Conservation (phyloP, 768 basidiomycete genomes). For the Tylopilus cervinicoccineus region DNA sequence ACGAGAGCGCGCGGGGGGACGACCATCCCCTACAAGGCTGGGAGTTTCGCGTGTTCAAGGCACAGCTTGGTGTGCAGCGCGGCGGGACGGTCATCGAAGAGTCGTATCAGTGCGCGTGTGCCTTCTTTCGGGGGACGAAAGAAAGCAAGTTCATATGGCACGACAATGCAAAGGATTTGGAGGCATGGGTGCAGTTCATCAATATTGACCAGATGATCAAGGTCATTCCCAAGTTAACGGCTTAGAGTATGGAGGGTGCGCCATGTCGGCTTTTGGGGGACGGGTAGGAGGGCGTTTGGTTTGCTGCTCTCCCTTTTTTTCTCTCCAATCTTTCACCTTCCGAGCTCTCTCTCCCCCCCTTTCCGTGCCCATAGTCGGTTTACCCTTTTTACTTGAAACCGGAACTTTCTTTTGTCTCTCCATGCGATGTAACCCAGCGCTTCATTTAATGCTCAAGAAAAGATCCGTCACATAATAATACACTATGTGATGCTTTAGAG, state of each 20-base stretch:
- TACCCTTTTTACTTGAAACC: background rate
- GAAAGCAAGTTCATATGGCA: constrained; percentile 73
- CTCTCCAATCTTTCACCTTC: background rate
- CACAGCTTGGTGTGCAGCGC: constrained; percentile 65
- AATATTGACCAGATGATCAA: constrained; percentile 79
- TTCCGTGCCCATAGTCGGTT: no score
- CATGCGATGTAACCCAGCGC: constrained; percentile 11
- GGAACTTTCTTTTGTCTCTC: background rate
- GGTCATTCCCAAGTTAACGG: constrained; percentile 70
- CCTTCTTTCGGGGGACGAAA: constrained; percentile 67
- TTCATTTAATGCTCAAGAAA: constrained; percentile 7
- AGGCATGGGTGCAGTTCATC: constrained; percentile 81
- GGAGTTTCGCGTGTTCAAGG: constrained; percentile 82
- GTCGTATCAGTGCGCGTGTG: constrained; percentile 71
- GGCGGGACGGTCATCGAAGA: constrained; percentile 52
- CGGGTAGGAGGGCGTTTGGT: no score
- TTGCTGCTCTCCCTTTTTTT: background rate
- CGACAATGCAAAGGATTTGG: constrained; percentile 59
- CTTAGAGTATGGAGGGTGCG: constrained; percentile 35
- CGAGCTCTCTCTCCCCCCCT: background rate
- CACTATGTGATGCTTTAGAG: background rate
- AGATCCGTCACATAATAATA: background rate
- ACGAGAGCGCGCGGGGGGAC: constrained; percentile 60
- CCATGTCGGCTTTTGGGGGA: background rate
- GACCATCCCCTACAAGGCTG: constrained; percentile 68